Evolutionary conservation across 225 moss, liverwort and hornwort genomes (phyloP), one percentile per base, ranked within the genome.

Genomic region (Bryum argenteum): DNA sequence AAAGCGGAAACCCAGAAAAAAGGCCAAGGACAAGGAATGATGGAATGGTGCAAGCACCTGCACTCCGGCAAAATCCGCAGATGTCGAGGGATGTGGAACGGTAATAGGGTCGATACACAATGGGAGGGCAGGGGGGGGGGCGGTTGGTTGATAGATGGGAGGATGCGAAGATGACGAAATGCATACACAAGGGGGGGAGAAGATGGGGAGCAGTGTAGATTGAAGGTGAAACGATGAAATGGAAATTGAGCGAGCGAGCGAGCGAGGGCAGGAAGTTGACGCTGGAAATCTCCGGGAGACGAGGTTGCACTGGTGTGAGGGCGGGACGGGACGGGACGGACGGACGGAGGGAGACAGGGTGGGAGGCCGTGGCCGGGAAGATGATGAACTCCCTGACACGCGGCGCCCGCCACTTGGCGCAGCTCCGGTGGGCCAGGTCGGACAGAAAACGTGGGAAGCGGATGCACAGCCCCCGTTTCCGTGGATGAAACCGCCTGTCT

Each of bases 391-490:
- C 12, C 11, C 9, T 52, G 71, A 66, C 78, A 78, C 71, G 66
- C 53, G 71, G 51, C 66, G 19, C 6, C 11, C 12, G 33, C 78
- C 71, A 71, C 77, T 77, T 65, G 77, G 71, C 71, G 52, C 23
- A 51, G 14, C 12, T n/a, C 12, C 2, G 61, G 57, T 50, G 50
- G 50, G 65, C 50, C 65, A 65, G 66, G 21, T 60, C 14, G 45
- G 23, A 64, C 45, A 45, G 23, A 47, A 14, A 45, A 24, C 23
- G 16, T 26, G 51, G 47, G 33, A 33, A 3, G 33, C 33, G 33
- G 33, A 33, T 33, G 33, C 33, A 4, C 28, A 28, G 28, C 28
- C 28, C 45, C 14, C 45, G 15, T 47, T 4, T 3, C 47, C 16
- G 15, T 47, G 47, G 15, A 47, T 47, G 47, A 47, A 47, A 6